Conservation (phyloP, 208 protist species). For the Strigomonas culicis region DNA sequence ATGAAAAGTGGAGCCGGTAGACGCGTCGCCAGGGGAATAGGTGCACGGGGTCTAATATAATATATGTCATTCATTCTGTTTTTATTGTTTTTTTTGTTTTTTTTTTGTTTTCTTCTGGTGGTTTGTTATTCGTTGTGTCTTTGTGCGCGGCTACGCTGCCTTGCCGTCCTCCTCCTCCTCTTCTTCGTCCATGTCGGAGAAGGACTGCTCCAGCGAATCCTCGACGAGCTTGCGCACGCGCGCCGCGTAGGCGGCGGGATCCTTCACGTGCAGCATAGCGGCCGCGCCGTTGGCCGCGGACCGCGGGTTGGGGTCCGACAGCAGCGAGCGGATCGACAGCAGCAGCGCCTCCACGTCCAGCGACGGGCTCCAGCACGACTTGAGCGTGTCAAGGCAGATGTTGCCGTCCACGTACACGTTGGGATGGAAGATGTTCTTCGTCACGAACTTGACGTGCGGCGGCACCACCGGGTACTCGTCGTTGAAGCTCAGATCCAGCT, state of each 20-base stretch:
- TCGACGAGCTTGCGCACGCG: constrained; percentile 60
- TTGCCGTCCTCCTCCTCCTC: constrained; percentile 29
- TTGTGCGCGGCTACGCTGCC: not conserved
- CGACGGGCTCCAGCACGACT: constrained; percentile 98
- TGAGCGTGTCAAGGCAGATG: constrained; percentile 99
- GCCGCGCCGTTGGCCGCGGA: constrained; percentile 99
- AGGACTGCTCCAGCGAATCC: constrained; percentile 65
- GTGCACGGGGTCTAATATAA: too few relatives aligned
- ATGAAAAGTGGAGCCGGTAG: too few relatives aligned
- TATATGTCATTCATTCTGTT: too few relatives aligned
- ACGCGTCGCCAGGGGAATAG: too few relatives aligned
- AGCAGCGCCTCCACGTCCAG: constrained; percentile 99
- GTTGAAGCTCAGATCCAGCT: constrained; percentile 70
- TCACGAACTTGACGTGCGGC: constrained; percentile 97
- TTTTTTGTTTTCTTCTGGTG: too few relatives aligned
- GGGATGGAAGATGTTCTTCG: constrained; percentile 98
- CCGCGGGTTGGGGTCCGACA: constrained; percentile 99
- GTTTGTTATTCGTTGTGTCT: not conserved
- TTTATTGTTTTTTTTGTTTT: too few relatives aligned
- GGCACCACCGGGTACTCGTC: constrained; percentile 93
- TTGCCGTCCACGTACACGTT: constrained; percentile 98
- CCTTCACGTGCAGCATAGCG: constrained; percentile 94
- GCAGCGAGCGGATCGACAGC: constrained; percentile 99
- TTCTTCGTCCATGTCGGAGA: constrained; percentile 54
- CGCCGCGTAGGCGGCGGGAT: constrained; percentile 94